Base-by-base conservation (phyloP, 1,284 basidiomycete species). In the Boletellus deceptivus region DNA sequence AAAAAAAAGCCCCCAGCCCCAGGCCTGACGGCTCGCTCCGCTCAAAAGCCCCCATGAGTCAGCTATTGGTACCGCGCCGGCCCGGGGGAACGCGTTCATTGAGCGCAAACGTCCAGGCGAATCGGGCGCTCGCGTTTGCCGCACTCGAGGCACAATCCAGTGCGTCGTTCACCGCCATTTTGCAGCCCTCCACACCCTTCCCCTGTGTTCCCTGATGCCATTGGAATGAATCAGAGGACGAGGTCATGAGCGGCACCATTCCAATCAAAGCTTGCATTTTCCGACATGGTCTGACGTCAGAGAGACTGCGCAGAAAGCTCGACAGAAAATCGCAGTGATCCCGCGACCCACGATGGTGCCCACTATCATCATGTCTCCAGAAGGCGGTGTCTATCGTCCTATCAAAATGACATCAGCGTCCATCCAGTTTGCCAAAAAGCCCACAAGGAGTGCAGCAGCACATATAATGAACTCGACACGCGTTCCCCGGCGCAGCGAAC, bases 231-330 rank as follows among this genome's bases (percentile, higher is more conserved):
- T 31, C 29, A 31, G 9, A 29, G 11, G 29, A 31, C 29, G 10
- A 13, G 29, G 9, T 31, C 29, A 13, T 31, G 29, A 31, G 10
- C 29, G 4, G 29, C 29, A 31, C 29, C 29, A 31, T 31, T 31
- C 29, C 4, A 31, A 31, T 31, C 29, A 31, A 11, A 13, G 29
- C 29, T 31, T 31, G 29, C 29, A 31, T 31, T 31, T 31, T 35
- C 24, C 20, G 27, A 52, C 46, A 58, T 52, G 18, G 49, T 48
- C 40, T 63, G 64, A 63, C 61, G 61, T 63, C 61, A 67, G 50
- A 67, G 49, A 13, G 29, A 25, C 55, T 59, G 60, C 55, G 62
- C 36, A 36, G 54, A 66, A 49, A 53, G 45, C 54, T 44, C 54
- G 49, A 51, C 49, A 49, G 53, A 57, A 53, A 50, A 57, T 35